Evolutionary conservation across 2,329 filamentous ascomycete genomes (phyloP).

Genomic region (Penicillium concentricum): DNA sequence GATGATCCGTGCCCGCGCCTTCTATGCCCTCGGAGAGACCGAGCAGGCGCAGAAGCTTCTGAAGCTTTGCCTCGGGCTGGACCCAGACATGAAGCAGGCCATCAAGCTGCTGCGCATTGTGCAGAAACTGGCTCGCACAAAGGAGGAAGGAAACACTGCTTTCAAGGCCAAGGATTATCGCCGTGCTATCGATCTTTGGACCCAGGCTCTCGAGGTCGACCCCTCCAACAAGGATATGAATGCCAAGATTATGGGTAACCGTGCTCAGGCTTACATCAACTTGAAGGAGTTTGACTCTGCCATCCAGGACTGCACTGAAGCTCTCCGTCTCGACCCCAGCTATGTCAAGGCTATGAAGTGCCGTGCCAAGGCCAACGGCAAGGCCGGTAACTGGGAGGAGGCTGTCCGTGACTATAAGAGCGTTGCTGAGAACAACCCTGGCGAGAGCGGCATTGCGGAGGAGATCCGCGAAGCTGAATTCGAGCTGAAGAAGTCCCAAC

Average conservation of each 20-base stretch:
- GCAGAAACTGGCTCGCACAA: slow-evolving; percentile 88
- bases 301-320: slow-evolving; percentile 80
- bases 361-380: slow-evolving; percentile 83
- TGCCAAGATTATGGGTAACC: slow-evolving; percentile 90
- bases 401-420: slow-evolving; percentile 85
- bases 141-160: slow-evolving; percentile 85
- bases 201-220: slow-evolving; percentile 78
- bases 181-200: slow-evolving; percentile 80
- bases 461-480: slow-evolving; percentile 89
- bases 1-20: slow-evolving; percentile 79
- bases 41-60: slow-evolving; percentile 93
- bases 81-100: slow-evolving; percentile 86
- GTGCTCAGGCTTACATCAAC: slow-evolving; percentile 75
- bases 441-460: slow-evolving; percentile 74
- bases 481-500: slow-evolving; percentile 94
- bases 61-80: slow-evolving; percentile 81
- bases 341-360: slow-evolving; percentile 93
- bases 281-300: slow-evolving; percentile 81
- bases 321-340: slow-evolving; percentile 74
- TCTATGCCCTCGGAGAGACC: slow-evolving; percentile 91
- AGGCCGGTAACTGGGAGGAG: slow-evolving; percentile 87
- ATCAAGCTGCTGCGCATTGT: slow-evolving; percentile 86
- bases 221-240: slow-evolving; percentile 88
- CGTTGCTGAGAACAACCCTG: slow-evolving; percentile 77
- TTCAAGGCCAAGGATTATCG: slow-evolving; percentile 85